Conservation (phyloP, 2,329 filamentous ascomycete genomes). For the Phaeosphaeria sp. region DNA sequence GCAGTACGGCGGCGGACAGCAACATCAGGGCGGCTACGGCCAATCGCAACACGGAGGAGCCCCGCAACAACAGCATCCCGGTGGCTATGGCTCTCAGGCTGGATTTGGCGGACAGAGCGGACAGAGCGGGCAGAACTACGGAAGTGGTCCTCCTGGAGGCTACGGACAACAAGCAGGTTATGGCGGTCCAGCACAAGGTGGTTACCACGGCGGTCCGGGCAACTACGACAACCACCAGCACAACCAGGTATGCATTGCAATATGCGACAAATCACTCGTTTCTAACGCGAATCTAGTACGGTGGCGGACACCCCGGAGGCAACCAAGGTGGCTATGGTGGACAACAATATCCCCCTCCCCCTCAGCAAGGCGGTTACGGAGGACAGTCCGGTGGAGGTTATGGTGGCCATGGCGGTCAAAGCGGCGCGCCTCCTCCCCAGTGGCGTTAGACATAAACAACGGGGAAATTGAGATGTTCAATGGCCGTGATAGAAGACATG, state of each 20-base stretch:
- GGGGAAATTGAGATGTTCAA: too few relatives aligned
- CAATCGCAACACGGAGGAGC: conserved; percentile 18
- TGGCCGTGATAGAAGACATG: neutral
- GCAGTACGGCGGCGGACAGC: conserved; percentile 24
- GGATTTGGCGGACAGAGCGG: conserved; percentile 28
- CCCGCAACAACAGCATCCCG: conserved; percentile 12
- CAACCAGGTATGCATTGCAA: conserved; percentile 17
- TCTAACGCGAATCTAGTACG: conserved; percentile 11
- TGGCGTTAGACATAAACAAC: conserved; percentile 22
- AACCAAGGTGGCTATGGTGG: conserved; percentile 20
- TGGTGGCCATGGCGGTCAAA: neutral
- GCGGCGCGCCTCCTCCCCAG: conserved; percentile 29
- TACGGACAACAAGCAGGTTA: conserved; percentile 43
- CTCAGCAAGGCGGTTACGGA: conserved; percentile 18
- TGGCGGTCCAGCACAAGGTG: conserved; percentile 33
- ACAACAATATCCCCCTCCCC: conserved; percentile 26
- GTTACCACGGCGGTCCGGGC: conserved; percentile 35
- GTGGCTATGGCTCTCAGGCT: conserved; percentile 30
- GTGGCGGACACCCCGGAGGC: conserved; percentile 18
- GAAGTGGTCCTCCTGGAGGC: conserved; percentile 21
- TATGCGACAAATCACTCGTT: neutral
- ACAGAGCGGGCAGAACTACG: conserved; percentile 19
- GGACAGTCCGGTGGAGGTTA: conserved; percentile 11
- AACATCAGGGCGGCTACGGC: conserved; percentile 22
- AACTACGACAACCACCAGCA: conserved; percentile 44